Conservation (phyloP, 108 stramenopile species). For the Parietichytrium sp. region DNA sequence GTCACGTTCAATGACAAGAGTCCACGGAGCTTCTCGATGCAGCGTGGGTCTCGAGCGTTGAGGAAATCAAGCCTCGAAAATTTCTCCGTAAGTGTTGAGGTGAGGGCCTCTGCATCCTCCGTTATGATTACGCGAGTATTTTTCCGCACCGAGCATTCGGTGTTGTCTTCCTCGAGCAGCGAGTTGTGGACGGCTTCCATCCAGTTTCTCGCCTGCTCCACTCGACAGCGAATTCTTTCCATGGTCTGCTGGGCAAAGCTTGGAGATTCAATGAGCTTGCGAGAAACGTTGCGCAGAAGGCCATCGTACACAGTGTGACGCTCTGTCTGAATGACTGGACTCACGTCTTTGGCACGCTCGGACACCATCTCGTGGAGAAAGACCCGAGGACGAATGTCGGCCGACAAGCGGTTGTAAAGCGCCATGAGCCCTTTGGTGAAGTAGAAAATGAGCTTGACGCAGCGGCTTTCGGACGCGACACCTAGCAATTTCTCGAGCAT, state of each 20-base stretch:
- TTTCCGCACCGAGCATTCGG: background rate
- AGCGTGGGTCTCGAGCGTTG: slow-evolving; percentile 13
- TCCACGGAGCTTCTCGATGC: slow-evolving; percentile 35
- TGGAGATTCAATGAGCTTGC: background rate
- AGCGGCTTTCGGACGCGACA: slow-evolving; percentile 28
- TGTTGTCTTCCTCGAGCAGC: background rate
- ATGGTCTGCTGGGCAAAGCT: background rate
- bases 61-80: slow-evolving; percentile 1
- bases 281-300: slow-evolving; percentile 34
- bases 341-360: slow-evolving; percentile 32
- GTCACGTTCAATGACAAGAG: background rate
- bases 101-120: slow-evolving; percentile 23
- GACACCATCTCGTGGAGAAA: slow-evolving; percentile 26
- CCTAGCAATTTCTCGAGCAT: slow-evolving; percentile 35
- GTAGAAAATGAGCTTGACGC: slow-evolving; percentile 32
- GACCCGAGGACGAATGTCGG: slow-evolving; percentile 32
- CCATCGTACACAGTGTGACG: background rate
- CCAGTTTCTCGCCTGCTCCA: background rate
- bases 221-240: background rate
- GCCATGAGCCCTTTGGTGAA: slow-evolving; percentile 35
- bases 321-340: slow-evolving; percentile 2
- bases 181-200: background rate
- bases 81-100: background rate
- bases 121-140: background rate
- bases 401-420: slow-evolving; percentile 14